Evolutionary conservation across 345 rosid genomes (phyloP), one percentile per base, ranked within the genome.

Genomic region (Eucalyptus marginata): DNA sequence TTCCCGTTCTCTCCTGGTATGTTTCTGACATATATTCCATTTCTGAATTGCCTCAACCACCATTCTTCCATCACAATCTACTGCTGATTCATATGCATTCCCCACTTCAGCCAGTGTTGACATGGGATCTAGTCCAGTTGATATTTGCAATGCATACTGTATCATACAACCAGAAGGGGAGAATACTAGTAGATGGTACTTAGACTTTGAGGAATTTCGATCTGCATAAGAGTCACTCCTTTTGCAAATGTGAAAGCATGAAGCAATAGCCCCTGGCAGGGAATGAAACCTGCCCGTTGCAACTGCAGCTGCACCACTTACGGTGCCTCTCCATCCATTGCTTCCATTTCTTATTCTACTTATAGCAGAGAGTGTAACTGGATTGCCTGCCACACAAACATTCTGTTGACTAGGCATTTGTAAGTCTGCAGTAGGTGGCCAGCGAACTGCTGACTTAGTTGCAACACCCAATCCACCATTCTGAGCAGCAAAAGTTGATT

Each of bases 11-110:
- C 95, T 96, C 87, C 96, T 93, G 58, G 88, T 91, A 76, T 96
- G 96, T 90, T 96, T 96, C 90, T 96, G 95, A 87, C 95, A 94
- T 66, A 97, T 94, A 90, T 91, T 94, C 99, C 99, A 97, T 92
- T 96, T 97, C 94, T 92, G 95, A 86, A 96, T 93, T 62, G 99
- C 95, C 88, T 93, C 94, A 87, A 96, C 97, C 40, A 89, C 93
- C 89, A 97, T 86, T 86, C 94, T 94, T 59, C 95, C 96, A 92
- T 96, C 98, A 88, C 90, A 92, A 89, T 96, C 99, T 56, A 91
- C 58, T 85, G 90, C 91, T 10, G 95, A 90, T 87, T 95, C 99
- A 92, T 83, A 91, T 88, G 92, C 87, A 87, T 90, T 86, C 86
- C 88, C 90, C 58, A 90, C 88, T 89, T 94, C 93, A 68, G 94